A percentile compares a stretch with the other conserved stretches of the same genome.
Conservation (phyloP, 2,329 filamentous ascomycete species). For the Monosporascus cannonballus region DNA sequence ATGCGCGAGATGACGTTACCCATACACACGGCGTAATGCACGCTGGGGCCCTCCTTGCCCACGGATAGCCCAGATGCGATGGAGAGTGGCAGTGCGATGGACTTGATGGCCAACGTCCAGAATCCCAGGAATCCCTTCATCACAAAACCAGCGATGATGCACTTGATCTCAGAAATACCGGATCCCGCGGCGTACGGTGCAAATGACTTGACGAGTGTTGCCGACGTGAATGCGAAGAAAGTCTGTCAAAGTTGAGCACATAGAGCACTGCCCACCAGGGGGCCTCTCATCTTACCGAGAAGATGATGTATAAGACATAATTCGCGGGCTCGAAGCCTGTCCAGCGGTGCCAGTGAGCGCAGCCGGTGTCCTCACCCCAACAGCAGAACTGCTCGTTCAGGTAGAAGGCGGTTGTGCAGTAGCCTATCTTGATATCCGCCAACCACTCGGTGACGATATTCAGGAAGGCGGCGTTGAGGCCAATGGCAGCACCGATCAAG, state of each 20-base stretch:
- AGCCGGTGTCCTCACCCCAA: slow-evolving; percentile 90
- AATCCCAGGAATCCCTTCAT: slow-evolving; percentile 97
- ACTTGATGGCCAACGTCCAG: slow-evolving; percentile 92
- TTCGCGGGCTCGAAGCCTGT: slow-evolving; percentile 71
- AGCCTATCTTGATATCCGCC: slow-evolving; percentile 90
- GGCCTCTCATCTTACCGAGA: slow-evolving; percentile 53
- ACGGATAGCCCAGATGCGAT: slow-evolving; percentile 93
- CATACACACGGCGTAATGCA: slow-evolving; percentile 98
- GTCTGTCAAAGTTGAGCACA: slow-evolving; percentile 38
- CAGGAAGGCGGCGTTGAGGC: slow-evolving; percentile 83
- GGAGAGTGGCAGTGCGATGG: slow-evolving; percentile 79
- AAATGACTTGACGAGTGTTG: slow-evolving; percentile 80
- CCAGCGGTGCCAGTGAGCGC: slow-evolving; percentile 85
- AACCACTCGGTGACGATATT: slow-evolving; percentile 98
- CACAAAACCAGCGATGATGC: slow-evolving; percentile 96
- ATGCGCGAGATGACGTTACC: slow-evolving; percentile 92
- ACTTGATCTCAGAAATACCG: slow-evolving; percentile 98
- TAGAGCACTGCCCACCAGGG: slow-evolving; percentile 3
- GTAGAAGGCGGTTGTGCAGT: slow-evolving; percentile 93
- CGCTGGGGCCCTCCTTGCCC: slow-evolving; percentile 94
- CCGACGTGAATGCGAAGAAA: slow-evolving; percentile 75
- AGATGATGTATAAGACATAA: slow-evolving; percentile 82
- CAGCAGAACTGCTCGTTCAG: slow-evolving; percentile 97
- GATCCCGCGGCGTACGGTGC: slow-evolving; percentile 95
- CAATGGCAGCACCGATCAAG: slow-evolving; percentile 86